These are phyloP conservation scores for Mangifera indica DNA, from an alignment of 345 rosid genomes.

Conservation along the genomic window DNA sequence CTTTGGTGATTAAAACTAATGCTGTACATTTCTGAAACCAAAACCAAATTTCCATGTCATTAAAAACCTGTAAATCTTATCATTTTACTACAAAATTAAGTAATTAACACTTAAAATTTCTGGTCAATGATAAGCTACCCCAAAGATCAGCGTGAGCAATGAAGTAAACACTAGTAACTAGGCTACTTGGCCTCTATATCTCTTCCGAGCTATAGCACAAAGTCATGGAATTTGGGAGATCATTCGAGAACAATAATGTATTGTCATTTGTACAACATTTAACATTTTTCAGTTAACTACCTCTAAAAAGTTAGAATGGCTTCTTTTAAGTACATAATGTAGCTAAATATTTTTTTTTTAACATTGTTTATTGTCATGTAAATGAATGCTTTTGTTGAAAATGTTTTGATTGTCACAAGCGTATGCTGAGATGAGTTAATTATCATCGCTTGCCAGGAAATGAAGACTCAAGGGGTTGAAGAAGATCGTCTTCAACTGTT, in stretches of 20 bases:
- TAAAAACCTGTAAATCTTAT: too few relatives aligned
- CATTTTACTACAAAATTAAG: background rate
- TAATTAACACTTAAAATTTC: background rate
- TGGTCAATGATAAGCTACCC: background rate
- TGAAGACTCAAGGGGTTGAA: slow-evolving; percentile 34
- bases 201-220: too few relatives aligned
- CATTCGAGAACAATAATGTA: too few relatives aligned
- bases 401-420: background rate
- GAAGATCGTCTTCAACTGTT: slow-evolving; percentile 35
- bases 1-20: background rate
- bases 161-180: background rate
- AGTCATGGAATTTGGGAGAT: too few relatives aligned
- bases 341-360: too few relatives aligned
- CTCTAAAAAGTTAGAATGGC: background rate
- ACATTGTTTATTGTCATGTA: background rate
- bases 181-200: too few relatives aligned
- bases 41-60: background rate
- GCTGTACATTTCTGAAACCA: background rate
- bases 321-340: background rate
- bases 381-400: background rate
- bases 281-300: too few relatives aligned
- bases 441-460: slow-evolving; percentile 23
- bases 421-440: background rate
- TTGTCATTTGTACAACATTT: too few relatives aligned
- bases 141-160: background rate